Evolutionary conservation across 148 eudicot species (phyloP).

Genomic region (Amaranthus palmeri): DNA sequence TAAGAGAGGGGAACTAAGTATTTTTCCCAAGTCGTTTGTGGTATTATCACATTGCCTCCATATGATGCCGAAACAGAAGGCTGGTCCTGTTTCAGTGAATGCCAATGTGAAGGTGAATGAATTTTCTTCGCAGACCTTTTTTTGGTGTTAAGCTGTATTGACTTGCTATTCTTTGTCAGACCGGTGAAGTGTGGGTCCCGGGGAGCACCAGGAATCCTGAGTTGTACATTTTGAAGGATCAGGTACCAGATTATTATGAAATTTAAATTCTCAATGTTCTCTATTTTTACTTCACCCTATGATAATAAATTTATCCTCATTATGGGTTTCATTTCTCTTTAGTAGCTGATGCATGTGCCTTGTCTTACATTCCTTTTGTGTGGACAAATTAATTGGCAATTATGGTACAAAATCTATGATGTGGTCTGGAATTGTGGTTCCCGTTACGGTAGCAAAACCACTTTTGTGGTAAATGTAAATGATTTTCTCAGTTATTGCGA

Average conservation of each 20-base stretch:
- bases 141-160: neutral
- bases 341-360: too few relatives aligned
- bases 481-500: too few relatives aligned
- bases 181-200: constrained; percentile 59
- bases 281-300: neutral
- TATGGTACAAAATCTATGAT: too few relatives aligned
- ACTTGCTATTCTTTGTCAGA: constrained; percentile 32
- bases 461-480: too few relatives aligned
- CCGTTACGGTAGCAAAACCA: too few relatives aligned
- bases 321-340: neutral
- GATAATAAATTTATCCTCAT: neutral
- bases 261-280: neutral
- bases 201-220: constrained; percentile 79
- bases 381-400: too few relatives aligned
- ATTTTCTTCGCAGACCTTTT: neutral
- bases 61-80: constrained; percentile 80
- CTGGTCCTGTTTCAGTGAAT: constrained; percentile 47
- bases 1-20: constrained; percentile 82
- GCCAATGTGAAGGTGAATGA: constrained; percentile 32
- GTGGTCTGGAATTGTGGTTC: too few relatives aligned
- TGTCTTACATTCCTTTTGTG: too few relatives aligned
- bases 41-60: constrained; percentile 79
- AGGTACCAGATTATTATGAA: constrained; percentile 36
- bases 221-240: constrained; percentile 65
- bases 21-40: constrained; percentile 66